phyloP scores from a whole-genome alignment of 108 stramenopile species.

The Heterococcus sp. region DNA sequence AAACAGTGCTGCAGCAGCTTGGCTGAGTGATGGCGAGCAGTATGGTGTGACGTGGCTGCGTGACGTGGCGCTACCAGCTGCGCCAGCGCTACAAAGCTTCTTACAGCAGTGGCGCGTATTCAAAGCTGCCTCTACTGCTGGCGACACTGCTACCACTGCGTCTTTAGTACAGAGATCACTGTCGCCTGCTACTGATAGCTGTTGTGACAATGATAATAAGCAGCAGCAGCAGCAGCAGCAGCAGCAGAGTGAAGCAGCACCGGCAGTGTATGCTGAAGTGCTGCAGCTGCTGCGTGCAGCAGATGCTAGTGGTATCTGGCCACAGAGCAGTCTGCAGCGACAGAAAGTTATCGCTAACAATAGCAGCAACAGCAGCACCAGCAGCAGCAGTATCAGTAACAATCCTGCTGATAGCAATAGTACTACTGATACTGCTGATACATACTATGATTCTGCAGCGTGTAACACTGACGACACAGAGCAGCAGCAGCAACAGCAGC shows the following conservation, averaged over 20 bases:
- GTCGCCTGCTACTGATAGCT: neutral
- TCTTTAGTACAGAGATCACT: neutral
- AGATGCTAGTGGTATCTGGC: constrained; percentile 25
- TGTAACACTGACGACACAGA: no score
- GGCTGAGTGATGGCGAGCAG: neutral
- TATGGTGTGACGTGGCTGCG: neutral
- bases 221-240: neutral
- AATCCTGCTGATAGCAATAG: no score
- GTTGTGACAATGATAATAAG: neutral
- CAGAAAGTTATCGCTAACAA: neutral
- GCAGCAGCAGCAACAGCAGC: neutral
- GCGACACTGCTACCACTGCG: neutral
- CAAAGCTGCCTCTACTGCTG: neutral
- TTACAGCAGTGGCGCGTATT: neutral
- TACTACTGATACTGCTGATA: no score
- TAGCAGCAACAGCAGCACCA: neutral
- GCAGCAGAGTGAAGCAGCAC: neutral
- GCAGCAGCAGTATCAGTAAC: no score
- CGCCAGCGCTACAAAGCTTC: neutral
- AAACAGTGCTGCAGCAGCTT: neutral
- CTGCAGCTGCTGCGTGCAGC: constrained; percentile 15
- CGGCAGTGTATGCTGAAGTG: constrained; percentile 12
- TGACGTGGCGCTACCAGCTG: no score
- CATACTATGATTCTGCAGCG: no score
- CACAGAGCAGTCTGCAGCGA: constrained; percentile 7